These are phyloP conservation scores for Fraxinus floribunda DNA, from an alignment of 305 asterid genomes.

Conservation along the genomic window DNA sequence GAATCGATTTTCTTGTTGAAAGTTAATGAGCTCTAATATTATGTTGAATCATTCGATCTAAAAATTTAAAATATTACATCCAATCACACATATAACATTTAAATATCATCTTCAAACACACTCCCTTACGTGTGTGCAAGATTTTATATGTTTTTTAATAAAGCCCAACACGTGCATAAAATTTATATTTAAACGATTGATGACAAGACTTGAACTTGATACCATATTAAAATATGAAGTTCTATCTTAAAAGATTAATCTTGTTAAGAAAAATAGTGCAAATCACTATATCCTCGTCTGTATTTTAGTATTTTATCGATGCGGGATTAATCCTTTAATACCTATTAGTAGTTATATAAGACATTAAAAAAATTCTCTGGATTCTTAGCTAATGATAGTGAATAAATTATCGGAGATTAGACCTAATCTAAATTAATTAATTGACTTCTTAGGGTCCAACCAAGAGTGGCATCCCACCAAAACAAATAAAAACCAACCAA, in stretches of 20 bases:
- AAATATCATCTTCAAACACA: too few species aligned
- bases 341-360: neutral
- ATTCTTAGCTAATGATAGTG: neutral
- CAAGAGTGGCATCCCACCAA: neutral
- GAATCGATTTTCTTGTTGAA: too few species aligned
- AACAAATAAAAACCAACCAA: neutral
- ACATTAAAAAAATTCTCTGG: neutral
- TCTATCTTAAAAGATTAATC: too few species aligned
- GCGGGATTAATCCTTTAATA: too few species aligned
- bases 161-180: too few species aligned
- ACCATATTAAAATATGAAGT: neutral
- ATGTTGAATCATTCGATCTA: neutral
- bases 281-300: too few species aligned
- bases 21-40: neutral
- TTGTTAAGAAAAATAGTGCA: too few species aligned
- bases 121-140: neutral
- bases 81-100: too few species aligned
- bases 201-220: neutral
- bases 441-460: neutral
- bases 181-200: too few species aligned
- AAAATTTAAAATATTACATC: too few species aligned
- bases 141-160: too few species aligned
- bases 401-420: neutral
- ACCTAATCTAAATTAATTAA: neutral
- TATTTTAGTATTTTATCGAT: neutral